Conservation (phyloP, 2,329 filamentous ascomycete species). For the Nigrospora oryzae region DNA sequence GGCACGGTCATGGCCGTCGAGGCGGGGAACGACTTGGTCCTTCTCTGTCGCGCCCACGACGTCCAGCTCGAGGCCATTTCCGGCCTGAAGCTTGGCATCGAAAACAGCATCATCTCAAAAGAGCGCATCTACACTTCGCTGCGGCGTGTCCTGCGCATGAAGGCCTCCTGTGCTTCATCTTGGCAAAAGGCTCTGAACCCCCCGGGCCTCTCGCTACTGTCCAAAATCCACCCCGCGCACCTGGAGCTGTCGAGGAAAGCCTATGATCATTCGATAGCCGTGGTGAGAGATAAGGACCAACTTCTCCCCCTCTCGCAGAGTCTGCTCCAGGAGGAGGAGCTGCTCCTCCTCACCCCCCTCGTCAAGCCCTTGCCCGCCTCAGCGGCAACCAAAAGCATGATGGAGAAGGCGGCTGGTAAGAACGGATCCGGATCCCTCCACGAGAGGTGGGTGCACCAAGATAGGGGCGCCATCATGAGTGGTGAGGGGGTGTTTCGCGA, state of each 20-base stretch:
- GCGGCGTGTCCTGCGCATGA: slow-evolving; percentile 69
- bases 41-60: slow-evolving; percentile 80
- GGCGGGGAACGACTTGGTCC: slow-evolving; percentile 85
- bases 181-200: slow-evolving; percentile 92
- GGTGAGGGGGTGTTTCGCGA: slow-evolving; percentile 90
- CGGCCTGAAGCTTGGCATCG: slow-evolving; percentile 78
- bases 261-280: slow-evolving; percentile 87
- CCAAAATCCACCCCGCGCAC: slow-evolving; percentile 75
- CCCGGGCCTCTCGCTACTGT: slow-evolving; percentile 66
- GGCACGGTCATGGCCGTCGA: slow-evolving; percentile 97
- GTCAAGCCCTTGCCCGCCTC: slow-evolving; percentile 91
- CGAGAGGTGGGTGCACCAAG: slow-evolving; percentile 49
- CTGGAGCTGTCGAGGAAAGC: slow-evolving; percentile 73
- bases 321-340: slow-evolving; percentile 75
- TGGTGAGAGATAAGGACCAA: slow-evolving; percentile 82
- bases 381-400: slow-evolving; percentile 64
- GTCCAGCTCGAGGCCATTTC: slow-evolving; percentile 88
- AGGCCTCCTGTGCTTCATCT: slow-evolving; percentile 67
- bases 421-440: slow-evolving; percentile 29
- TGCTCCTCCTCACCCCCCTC: slow-evolving; percentile 81
- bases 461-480: slow-evolving; percentile 66
- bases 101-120: slow-evolving; percentile 81
- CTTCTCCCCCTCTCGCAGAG: slow-evolving; percentile 75
- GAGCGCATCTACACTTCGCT: slow-evolving; percentile 75
- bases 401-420: slow-evolving; percentile 40